Percentiles rank a stretch among this genome's conserved stretches.
These are phyloP conservation scores for Phytophthora agathidicida DNA, from an alignment of 352 stramenopile genomes.

Conservation along the genomic window DNA sequence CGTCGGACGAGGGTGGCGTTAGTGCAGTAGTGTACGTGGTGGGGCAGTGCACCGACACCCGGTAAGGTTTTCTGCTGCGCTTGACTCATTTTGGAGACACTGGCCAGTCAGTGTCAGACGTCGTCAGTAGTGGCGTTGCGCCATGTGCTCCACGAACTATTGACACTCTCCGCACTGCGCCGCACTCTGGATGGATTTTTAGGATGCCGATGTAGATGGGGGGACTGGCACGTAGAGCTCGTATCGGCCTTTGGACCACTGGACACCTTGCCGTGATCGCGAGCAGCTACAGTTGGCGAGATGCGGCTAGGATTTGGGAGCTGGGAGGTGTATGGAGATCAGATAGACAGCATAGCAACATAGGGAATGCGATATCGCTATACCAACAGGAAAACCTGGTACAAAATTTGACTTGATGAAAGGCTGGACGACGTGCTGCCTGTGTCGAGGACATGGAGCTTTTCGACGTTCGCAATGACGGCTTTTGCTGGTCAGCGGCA, in stretches of 20 bases:
- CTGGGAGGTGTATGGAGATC: neutral
- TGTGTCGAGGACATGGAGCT: slow-evolving; percentile 7
- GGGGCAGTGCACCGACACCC: too few species aligned
- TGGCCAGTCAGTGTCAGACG: too few species aligned
- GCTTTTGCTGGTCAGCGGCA: slow-evolving; percentile 5
- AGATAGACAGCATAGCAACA: neutral
- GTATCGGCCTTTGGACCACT: too few species aligned
- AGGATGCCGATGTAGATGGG: slow-evolving; percentile 6
- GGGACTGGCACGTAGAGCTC: too few species aligned
- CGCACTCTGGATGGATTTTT: slow-evolving; percentile 28
- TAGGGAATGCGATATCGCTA: neutral
- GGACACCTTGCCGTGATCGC: neutral
- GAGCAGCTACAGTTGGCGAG: neutral
- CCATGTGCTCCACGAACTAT: slow-evolving; percentile 13
- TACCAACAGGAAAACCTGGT: too few species aligned
- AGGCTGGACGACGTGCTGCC: slow-evolving; percentile 1
- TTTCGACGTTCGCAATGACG: neutral
- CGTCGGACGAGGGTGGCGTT: too few species aligned
- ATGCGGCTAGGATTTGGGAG: too few species aligned
- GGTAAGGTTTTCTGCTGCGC: too few species aligned
- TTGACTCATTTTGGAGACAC: too few species aligned
- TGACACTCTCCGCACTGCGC: slow-evolving; percentile 31
- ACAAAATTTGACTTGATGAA: too few species aligned
- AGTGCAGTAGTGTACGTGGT: too few species aligned
- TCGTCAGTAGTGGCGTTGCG: too few species aligned